Evolutionary conservation across 1,284 basidiomycete species (phyloP), one percentile per base, ranked within the genome.

Genomic region (Irpex sp.): DNA sequence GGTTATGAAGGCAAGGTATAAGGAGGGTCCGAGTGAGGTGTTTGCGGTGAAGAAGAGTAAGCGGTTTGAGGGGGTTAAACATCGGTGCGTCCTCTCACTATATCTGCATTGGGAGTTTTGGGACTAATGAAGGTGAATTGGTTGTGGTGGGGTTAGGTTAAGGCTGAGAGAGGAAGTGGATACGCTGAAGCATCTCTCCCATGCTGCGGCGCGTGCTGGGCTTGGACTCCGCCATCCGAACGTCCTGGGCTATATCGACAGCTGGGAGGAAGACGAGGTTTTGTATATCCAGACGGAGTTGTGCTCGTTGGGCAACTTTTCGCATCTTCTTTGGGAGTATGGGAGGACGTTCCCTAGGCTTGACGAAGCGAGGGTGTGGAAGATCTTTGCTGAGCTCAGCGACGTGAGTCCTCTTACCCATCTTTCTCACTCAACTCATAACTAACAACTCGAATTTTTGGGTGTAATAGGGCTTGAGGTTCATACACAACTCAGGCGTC

Each of bases 11-110:
- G 96, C 94, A 5, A 83, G 86, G 64, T 84, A 87, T 67, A 87
- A 91, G 73, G 75, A 80, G 63, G 82, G 74, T 1, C 73, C 75
- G 37, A 79, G 80, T 16, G 78, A 80, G 52, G 77, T 93, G 21
- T 97, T 83, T 73, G 97, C 97, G 2, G 87, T 99, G 68, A 99
- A 99, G 83, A 90, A 91, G 73, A 96, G 93, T 58, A 95, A 97
- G 77, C 85, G 88, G 39, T 96, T 98, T 69, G 90, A 93, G 69
- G 97, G 97, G 42, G 87, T 86, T 47, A 88, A 90, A 73, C 96
- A 98, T 77, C 83, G 94, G 91, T 95, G 74, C 73, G 87, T 81
- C n/a, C n/a, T n/a, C n/a, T n/a, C n/a, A n/a, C n/a, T n/a, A n/a
- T n/a, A n/a, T n/a, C n/a, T n/a, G n/a, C n/a, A n/a, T n/a, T n/a